Evolutionary conservation across 1,139 yeast genomes (phyloP).

Genomic region (Hanseniaspora sp.): DNA sequence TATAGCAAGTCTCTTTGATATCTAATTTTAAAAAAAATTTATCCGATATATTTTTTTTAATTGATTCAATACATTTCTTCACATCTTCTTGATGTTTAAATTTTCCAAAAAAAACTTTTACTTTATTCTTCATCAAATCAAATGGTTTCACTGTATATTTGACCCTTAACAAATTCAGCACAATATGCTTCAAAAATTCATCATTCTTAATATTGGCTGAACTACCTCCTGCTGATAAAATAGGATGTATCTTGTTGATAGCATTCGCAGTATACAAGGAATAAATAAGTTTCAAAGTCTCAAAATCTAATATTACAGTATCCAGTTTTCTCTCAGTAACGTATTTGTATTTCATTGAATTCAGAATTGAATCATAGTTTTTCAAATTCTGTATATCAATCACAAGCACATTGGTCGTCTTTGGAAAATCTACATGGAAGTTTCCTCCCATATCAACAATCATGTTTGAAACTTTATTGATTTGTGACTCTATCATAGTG

Average conservation of each 20-base stretch:
- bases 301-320: constrained; percentile 8
- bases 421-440: constrained; percentile 8
- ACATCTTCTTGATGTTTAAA: background rate
- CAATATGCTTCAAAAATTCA: constrained; percentile 13
- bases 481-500: constrained; percentile 5
- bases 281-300: background rate
- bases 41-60: constrained; percentile 5
- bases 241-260: constrained; percentile 7
- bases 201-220: constrained; percentile 5
- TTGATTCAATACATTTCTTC: background rate
- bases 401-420: constrained; percentile 8
- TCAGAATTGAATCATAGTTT: background rate
- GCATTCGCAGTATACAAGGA: background rate
- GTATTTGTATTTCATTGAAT: constrained; percentile 9
- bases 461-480: constrained; percentile 10
- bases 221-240: constrained; percentile 6
- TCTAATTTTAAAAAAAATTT: background rate
- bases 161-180: constrained; percentile 2
- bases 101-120: constrained; percentile 12
- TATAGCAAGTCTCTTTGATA: constrained; percentile 11
- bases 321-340: constrained; percentile 3
- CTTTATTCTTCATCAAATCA: constrained; percentile 11
- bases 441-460: constrained; percentile 10
- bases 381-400: constrained; percentile 2
- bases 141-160: constrained; percentile 12